phyloP scores from a whole-genome alignment of 2,329 filamentous ascomycete genomes.

The Harringtonia aguacate region DNA sequence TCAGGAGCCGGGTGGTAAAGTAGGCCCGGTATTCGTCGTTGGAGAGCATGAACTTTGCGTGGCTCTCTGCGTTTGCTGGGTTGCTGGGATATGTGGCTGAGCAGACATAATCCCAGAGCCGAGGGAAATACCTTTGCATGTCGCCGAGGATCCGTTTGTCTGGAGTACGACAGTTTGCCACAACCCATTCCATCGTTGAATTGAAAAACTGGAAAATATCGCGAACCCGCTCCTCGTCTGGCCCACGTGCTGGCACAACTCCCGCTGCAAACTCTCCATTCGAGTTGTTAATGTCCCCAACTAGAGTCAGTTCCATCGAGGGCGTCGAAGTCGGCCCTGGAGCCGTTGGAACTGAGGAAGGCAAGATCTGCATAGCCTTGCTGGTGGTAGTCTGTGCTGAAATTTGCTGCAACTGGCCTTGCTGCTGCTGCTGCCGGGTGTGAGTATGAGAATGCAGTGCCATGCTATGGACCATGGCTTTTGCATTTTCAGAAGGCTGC shows the following conservation, averaged over 20 bases:
- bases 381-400: no score
- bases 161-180: constrained; percentile 5
- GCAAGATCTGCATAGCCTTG: no score
- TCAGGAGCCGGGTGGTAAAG: constrained; percentile 26
- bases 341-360: background rate
- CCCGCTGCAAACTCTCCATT: constrained; percentile 2
- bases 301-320: constrained; percentile 1
- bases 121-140: constrained; percentile 5
- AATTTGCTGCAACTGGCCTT: no score
- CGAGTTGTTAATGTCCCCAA: background rate
- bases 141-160: background rate
- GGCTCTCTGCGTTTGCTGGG: constrained; percentile 17
- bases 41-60: constrained; percentile 22
- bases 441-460: no score
- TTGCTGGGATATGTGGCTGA: constrained; percentile 18
- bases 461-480: no score
- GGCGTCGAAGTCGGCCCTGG: background rate
- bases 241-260: background rate
- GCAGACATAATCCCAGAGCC: constrained; percentile 26
- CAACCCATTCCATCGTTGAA: constrained; percentile 10
- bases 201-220: constrained; percentile 13
- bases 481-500: no score
- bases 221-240: constrained; percentile 5
- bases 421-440: no score
- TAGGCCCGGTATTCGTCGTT: constrained; percentile 19